phyloP scores from a whole-genome alignment of 257 asterid species.

The Solanum verrucosum region DNA sequence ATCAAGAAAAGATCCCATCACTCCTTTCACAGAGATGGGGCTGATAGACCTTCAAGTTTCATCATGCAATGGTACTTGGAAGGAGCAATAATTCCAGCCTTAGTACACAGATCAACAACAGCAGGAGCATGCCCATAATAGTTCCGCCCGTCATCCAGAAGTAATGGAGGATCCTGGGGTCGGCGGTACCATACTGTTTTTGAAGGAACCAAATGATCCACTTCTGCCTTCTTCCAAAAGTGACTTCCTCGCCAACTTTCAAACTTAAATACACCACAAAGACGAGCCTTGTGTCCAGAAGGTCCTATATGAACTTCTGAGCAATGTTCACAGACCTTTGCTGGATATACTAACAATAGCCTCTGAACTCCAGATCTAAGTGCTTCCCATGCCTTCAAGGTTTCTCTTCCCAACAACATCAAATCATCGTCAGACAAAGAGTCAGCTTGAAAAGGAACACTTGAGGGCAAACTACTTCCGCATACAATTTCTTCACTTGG shows the following conservation, averaged over 20 bases:
- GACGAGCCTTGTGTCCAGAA: constrained; percentile 78
- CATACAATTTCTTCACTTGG: constrained; percentile 10
- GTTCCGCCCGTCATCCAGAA: constrained; percentile 53
- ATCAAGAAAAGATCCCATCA: neutral
- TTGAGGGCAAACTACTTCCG: neutral
- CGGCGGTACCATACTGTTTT: constrained; percentile 65
- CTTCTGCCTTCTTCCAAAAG: constrained; percentile 67
- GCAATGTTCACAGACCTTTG: constrained; percentile 70
- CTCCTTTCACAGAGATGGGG: constrained; percentile 14
- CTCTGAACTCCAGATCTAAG: constrained; percentile 62
- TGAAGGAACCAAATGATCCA: constrained; percentile 70
- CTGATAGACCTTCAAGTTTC: constrained; percentile 62
- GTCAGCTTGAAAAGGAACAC: neutral
- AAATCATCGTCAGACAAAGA: constrained; percentile 31
- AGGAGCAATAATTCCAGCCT: constrained; percentile 71
- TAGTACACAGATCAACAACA: constrained; percentile 76
- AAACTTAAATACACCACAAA: constrained; percentile 69
- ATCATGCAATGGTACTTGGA: constrained; percentile 61
- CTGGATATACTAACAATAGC: constrained; percentile 60
- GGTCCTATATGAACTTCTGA: constrained; percentile 82
- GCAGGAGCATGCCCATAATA: constrained; percentile 84
- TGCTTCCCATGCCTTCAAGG: constrained; percentile 67
- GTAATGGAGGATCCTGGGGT: constrained; percentile 64
- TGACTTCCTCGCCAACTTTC: constrained; percentile 63
- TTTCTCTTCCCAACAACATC: constrained; percentile 35